Base-by-base conservation (phyloP, 2,329 filamentous ascomycete species). In the Fusarium burgessii region DNA sequence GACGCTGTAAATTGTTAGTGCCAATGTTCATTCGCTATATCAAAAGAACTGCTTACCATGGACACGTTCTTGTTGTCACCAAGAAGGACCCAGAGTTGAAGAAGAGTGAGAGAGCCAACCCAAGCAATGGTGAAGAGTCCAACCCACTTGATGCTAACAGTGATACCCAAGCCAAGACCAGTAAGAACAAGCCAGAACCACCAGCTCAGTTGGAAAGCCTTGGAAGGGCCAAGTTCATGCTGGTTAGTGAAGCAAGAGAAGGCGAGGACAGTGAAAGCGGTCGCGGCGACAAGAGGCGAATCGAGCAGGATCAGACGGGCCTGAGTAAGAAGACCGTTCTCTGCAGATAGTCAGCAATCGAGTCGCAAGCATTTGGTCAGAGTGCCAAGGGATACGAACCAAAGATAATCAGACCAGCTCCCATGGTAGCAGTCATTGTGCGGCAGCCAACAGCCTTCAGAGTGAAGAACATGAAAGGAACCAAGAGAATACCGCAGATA, bases 111-210 rank as follows among this genome's bases (percentile, higher is more conserved):
- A 81, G 88, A 90, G 69, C 96, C 96, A 74, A 99, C 94, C 96
- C 96, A 99, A 51, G 95, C 96, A 81, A 98, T 98, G 70, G 96
- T 99, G 86, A 99, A 98, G 56, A 99, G 87, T 54, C 96, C 96
- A 78, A 99, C 96, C 96, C 96, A 99, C 85, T 99, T 99, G 78
- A 98, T 95, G 84, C 95, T 98, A 68, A 91, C 89, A 11, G 96
- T 98, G 54, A 95, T 91, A 69, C 96, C 96, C 54, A 99, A 86
- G 40, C 92, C 93, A 45, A 99, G 84, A 75, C 96, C 96, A 46
- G 93, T 97, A 79, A 93, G 90, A 62, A 88, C 87, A 58, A 99
- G 88, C 95, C 96, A 99, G 84, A 98, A 98, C 96, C 96, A 99
- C 96, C 96, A 99, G 77, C 90, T 91, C 12, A 92, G 88, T 73